A percentile compares a stretch with the other conserved stretches of the same genome.
Evolutionary conservation across 177 flowering plant genomes (phyloP).

Genomic region (Tripterygium wilfordii): DNA sequence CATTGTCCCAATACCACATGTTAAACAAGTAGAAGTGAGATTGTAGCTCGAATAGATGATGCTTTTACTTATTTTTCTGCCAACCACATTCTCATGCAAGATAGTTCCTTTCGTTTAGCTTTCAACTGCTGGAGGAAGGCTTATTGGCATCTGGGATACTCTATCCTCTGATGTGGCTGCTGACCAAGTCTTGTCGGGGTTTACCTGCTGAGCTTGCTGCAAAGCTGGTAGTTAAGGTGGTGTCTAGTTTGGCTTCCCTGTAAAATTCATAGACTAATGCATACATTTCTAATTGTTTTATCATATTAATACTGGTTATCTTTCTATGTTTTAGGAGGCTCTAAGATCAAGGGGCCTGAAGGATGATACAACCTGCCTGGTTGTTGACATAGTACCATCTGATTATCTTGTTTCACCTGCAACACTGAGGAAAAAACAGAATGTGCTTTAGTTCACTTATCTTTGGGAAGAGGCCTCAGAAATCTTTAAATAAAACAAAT

Average conservation of each 20-base stretch:
- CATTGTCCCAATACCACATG: constrained; percentile 90
- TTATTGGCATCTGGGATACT: constrained; percentile 90
- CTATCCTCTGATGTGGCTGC: constrained; percentile 81
- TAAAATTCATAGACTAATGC: too few species aligned
- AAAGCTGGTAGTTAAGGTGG: constrained; percentile 83
- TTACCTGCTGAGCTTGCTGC: constrained; percentile 91
- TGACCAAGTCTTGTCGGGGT: constrained; percentile 68
- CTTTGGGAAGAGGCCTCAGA: constrained; percentile 50
- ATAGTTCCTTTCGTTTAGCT: constrained; percentile 32
- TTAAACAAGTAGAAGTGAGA: constrained; percentile 90
- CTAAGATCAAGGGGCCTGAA: constrained; percentile 81
- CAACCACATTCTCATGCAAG: constrained; percentile 3
- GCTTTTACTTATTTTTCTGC: constrained; percentile 3
- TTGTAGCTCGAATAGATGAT: neutral
- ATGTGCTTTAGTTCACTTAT: constrained; percentile 47
- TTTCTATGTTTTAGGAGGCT: constrained; percentile 51
- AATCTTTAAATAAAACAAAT: constrained; percentile 35
- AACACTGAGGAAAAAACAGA: constrained; percentile 56
- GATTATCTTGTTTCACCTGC: constrained; percentile 47
- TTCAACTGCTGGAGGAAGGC: constrained; percentile 81
- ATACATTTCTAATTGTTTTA: neutral
- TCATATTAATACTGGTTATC: neutral
- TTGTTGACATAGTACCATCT: constrained; percentile 81
- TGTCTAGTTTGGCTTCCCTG: neutral
- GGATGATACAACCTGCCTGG: constrained; percentile 93